Evolutionary conservation across 1,139 yeast species (phyloP).

Genomic region (Sugiyamaella paludigena): DNA sequence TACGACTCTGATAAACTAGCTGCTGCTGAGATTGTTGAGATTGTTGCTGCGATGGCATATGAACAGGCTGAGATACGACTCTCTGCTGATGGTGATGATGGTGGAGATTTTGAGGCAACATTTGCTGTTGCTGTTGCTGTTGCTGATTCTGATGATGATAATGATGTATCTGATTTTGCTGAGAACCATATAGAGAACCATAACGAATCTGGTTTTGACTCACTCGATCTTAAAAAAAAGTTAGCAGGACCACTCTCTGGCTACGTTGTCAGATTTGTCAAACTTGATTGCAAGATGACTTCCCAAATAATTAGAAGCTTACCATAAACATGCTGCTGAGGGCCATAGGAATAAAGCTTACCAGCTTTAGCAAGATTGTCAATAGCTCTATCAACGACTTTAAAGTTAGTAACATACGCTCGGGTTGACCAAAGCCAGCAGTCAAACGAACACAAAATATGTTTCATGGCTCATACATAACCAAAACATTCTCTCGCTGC

Average conservation of each 20-base stretch:
- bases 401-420: background rate
- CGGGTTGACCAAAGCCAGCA: background rate
- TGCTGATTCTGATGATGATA: slow-evolving; percentile 5
- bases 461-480: background rate
- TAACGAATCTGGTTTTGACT: background rate
- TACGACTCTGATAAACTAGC: background rate
- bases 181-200: slow-evolving; percentile 1
- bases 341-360: slow-evolving; percentile 13
- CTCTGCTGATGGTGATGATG: background rate
- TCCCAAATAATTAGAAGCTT: too few species aligned
- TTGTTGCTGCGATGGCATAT: slow-evolving; percentile 5
- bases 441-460: background rate
- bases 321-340: background rate
- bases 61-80: slow-evolving; percentile 10
- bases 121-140: slow-evolving; percentile 4
- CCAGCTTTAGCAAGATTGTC: slow-evolving; percentile 18
- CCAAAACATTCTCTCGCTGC: too few species aligned
- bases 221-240: too few species aligned
- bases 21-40: background rate
- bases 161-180: slow-evolving; percentile 2
- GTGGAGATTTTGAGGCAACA: background rate
- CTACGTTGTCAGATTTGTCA: too few species aligned
- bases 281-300: too few species aligned
- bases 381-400: slow-evolving; percentile 20
- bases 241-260: too few species aligned